These are phyloP conservation scores for Venustampulla echinocandica DNA, from an alignment of 495 filamentous ascomycete genomes.

Conservation along the genomic window DNA sequence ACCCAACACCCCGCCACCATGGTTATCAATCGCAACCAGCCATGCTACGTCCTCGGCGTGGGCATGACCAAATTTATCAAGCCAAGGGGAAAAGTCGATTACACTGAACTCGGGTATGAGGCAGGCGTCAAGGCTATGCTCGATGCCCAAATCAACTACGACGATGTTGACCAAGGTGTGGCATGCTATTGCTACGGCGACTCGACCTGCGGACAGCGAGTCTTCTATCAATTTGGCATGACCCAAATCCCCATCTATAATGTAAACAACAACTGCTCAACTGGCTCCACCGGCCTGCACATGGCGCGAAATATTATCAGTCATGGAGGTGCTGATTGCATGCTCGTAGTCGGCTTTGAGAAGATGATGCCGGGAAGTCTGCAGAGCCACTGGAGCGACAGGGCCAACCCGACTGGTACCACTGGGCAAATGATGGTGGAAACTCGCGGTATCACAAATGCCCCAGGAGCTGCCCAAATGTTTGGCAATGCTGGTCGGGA, in stretches of 20 bases:
- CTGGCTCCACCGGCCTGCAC: constrained; percentile 77
- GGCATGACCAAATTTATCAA: constrained; percentile 99
- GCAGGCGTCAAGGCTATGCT: constrained; percentile 93
- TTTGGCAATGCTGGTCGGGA: constrained; percentile 93
- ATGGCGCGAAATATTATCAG: constrained; percentile 77
- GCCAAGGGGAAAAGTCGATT: constrained; percentile 84
- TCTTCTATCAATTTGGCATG: constrained; percentile 99
- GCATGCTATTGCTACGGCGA: constrained; percentile 98
- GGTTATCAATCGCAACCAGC: constrained; percentile 22
- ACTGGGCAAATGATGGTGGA: constrained; percentile 69
- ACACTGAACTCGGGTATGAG: constrained; percentile 86
- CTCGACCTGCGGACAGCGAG: constrained; percentile 87
- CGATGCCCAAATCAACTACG: constrained; percentile 91
- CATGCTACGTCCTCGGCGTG: constrained; percentile 82
- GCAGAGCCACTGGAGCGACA: constrained; percentile 70
- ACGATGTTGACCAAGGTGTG: constrained; percentile 92
- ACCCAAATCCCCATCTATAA: constrained; percentile 93
- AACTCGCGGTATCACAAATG: constrained; percentile 69
- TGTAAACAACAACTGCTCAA: constrained; percentile 97
- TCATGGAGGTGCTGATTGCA: constrained; percentile 72
- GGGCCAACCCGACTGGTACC: constrained; percentile 65
- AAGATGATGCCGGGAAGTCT: constrained; percentile 94
- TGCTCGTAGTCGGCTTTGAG: constrained; percentile 90
- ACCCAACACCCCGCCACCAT: constrained; percentile 8
- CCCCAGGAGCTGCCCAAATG: constrained; percentile 81